phyloP scores from a whole-genome alignment of 2,329 filamentous ascomycete species.

The Grosmannia huntii region DNA sequence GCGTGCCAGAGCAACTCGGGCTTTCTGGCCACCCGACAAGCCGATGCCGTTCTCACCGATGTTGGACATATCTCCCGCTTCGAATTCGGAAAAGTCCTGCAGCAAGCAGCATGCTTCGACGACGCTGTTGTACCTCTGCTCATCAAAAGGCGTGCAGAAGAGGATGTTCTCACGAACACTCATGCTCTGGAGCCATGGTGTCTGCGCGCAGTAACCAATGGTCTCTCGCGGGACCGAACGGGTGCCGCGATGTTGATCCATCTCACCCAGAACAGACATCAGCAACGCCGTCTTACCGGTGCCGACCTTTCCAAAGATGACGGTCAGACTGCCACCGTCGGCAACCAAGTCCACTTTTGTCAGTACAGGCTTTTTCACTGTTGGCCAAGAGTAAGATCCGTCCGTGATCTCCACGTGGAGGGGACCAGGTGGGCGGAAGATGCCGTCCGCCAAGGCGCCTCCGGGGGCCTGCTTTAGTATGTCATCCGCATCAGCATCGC shows the following conservation, averaged over 20 bases:
- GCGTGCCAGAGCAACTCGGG: conserved; percentile 48
- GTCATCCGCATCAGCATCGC: conserved; percentile 20
- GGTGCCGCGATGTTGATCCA: conserved; percentile 50
- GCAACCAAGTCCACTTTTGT: conserved; percentile 27
- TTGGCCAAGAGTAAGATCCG: conserved; percentile 72
- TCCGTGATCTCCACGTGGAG: conserved; percentile 41
- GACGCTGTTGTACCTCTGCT: conserved; percentile 42
- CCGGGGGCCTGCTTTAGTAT: conserved; percentile 4
- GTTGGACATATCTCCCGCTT: conserved; percentile 42
- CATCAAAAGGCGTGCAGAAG: conserved; percentile 43
- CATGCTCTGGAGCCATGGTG: conserved; percentile 54
- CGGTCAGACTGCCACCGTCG: conserved; percentile 37
- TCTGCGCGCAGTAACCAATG: conserved; percentile 44
- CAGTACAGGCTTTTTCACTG: conserved; percentile 41
- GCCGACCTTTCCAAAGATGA: conserved; percentile 47
- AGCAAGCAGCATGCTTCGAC: conserved; percentile 47
- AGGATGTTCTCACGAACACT: conserved; percentile 53
- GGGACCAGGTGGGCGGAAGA: conserved; percentile 10
- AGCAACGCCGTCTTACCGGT: conserved; percentile 49
- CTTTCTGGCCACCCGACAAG: conserved; percentile 50
- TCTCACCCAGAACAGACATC: conserved; percentile 45
- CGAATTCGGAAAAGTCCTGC: conserved; percentile 42
- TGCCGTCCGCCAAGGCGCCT: not conserved
- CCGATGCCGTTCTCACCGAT: conserved; percentile 52
- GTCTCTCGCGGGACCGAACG: conserved; percentile 34